Evolutionary conservation across 768 basidiomycete genomes (phyloP).

Genomic region (Boletus pseudopeckii): DNA sequence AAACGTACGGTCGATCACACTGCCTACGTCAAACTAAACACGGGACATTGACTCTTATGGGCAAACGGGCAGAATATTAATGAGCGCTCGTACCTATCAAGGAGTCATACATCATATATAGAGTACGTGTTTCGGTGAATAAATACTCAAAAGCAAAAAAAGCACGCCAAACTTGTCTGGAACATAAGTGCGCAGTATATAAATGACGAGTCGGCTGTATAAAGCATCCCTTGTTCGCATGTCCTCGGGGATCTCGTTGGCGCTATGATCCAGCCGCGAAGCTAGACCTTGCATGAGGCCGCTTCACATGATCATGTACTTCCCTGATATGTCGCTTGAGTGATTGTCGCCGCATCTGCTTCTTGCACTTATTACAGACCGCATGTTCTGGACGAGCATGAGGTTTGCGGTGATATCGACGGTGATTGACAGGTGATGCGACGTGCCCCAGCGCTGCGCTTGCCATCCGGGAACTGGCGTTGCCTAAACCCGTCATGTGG

Average conservation of each 20-base stretch:
- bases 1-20: slow-evolving; percentile 6
- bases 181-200: not conserved
- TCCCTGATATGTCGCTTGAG: slow-evolving; percentile 18
- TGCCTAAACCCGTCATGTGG: not conserved
- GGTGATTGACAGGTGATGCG: slow-evolving; percentile 1
- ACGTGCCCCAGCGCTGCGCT: slow-evolving; percentile 2
- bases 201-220: not conserved
- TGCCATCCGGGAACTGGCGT: not conserved
- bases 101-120: not conserved
- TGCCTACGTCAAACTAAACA: not conserved
- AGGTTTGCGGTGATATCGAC: not conserved
- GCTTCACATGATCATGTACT: slow-evolving; percentile 18
- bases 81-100: not conserved
- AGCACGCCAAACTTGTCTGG: not conserved
- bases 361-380: slow-evolving; percentile 10
- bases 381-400: not conserved
- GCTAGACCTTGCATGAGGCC: slow-evolving; percentile 1
- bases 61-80: slow-evolving; percentile 2
- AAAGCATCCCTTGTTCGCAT: slow-evolving; percentile 4
- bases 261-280: not conserved
- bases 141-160: not conserved
- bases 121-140: not conserved
- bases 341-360: slow-evolving; percentile 16
- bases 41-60: not conserved
- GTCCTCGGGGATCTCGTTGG: not conserved